Evolutionary conservation across 768 basidiomycete genomes (phyloP).

Genomic region (Phanerodontia chrysosporium): DNA sequence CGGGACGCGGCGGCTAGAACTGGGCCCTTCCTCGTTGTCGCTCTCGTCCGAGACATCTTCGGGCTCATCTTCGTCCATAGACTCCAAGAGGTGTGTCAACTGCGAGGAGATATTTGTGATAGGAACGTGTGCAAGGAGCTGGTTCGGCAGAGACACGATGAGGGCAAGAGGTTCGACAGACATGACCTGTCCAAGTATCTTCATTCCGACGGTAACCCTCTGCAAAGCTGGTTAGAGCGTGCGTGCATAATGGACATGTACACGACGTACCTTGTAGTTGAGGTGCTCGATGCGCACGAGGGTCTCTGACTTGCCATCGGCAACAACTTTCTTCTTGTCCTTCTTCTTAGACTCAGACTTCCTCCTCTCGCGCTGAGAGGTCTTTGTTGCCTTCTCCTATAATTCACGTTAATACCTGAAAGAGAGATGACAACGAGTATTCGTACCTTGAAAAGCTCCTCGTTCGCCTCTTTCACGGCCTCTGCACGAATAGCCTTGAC

Average conservation of each 20-base stretch:
- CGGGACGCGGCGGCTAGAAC: slow-evolving; percentile 40
- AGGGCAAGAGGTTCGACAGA: slow-evolving; percentile 85
- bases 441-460: slow-evolving; percentile 65
- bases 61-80: slow-evolving; percentile 44
- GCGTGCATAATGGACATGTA: too few species aligned
- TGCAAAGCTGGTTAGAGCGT: slow-evolving; percentile 30
- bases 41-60: slow-evolving; percentile 42
- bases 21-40: slow-evolving; percentile 38
- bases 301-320: slow-evolving; percentile 44
- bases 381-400: slow-evolving; percentile 36
- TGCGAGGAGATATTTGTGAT: slow-evolving; percentile 87
- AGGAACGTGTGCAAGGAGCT: slow-evolving; percentile 89
- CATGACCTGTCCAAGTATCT: slow-evolving; percentile 82
- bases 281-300: slow-evolving; percentile 79
- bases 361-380: slow-evolving; percentile 40
- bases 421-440: slow-evolving; percentile 4
- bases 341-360: slow-evolving; percentile 40
- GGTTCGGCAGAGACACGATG: slow-evolving; percentile 92
- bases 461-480: slow-evolving; percentile 78
- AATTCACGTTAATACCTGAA: neutral
- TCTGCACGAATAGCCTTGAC: slow-evolving; percentile 83
- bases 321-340: slow-evolving; percentile 21
- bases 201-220: slow-evolving; percentile 82
- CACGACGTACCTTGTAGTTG: slow-evolving; percentile 75
- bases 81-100: slow-evolving; percentile 69